Conservation (phyloP, 805 yeast species). For the Candida pini region DNA sequence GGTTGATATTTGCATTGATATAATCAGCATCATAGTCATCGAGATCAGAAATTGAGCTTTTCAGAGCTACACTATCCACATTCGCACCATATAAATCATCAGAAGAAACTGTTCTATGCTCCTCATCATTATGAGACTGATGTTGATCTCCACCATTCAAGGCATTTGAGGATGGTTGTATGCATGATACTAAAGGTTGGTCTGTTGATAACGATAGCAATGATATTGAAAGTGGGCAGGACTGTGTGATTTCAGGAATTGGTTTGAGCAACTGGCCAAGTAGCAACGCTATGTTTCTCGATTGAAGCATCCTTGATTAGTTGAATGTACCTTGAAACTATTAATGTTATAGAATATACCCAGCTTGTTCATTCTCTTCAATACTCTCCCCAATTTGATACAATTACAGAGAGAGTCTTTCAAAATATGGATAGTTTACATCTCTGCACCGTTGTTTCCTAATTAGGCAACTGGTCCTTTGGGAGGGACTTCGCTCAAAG, state of each 20-base stretch:
- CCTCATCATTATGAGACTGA: constrained; percentile 4
- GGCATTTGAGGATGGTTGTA: constrained; percentile 5
- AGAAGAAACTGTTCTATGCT: too few relatives aligned
- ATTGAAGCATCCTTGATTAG: constrained; percentile 26
- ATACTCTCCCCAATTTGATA: too few relatives aligned
- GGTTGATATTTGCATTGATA: constrained; percentile 24
- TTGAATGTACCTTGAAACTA: too few relatives aligned
- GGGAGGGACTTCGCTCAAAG: too few relatives aligned
- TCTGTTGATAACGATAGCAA: constrained; percentile 22
- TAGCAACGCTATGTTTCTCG: constrained; percentile 21
- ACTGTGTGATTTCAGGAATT: constrained; percentile 17
- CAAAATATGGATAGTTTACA: too few relatives aligned
- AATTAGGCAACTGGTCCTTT: too few relatives aligned
- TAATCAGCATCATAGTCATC: constrained; percentile 19
- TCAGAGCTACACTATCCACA: background rate
- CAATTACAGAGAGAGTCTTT: too few relatives aligned
- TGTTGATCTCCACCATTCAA: too few relatives aligned
- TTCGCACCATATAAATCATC: too few relatives aligned
- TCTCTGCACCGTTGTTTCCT: too few relatives aligned
- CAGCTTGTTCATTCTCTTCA: too few relatives aligned
- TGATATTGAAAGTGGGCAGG: constrained; percentile 26
- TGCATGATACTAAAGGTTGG: constrained; percentile 28
- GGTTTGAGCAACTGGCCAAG: constrained; percentile 25
- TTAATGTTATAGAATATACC: too few relatives aligned
- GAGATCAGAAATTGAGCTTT: constrained; percentile 3